Evolutionary conservation across 1,284 basidiomycete species (phyloP).

Genomic region (Puccinia triticina): DNA sequence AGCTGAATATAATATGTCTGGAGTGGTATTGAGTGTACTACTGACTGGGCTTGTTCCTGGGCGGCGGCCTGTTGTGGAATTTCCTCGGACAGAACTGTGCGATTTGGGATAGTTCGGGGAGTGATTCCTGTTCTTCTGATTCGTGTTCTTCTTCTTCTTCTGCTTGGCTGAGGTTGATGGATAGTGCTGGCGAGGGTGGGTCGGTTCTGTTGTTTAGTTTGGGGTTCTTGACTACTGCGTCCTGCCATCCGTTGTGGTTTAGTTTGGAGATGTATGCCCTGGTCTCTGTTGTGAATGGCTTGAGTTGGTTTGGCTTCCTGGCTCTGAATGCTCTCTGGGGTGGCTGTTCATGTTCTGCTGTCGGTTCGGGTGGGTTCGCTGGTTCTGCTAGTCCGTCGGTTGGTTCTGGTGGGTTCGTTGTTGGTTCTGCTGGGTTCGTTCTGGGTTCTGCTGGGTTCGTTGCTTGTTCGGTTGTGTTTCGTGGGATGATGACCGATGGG

Average conservation of each 20-base stretch:
- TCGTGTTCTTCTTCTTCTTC: not conserved
- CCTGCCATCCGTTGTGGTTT: conserved; percentile 61
- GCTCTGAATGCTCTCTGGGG: conserved; percentile 54
- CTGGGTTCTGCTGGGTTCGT: not conserved
- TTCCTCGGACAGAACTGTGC: not conserved
- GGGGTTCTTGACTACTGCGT: conserved; percentile 58
- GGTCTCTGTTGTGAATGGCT: conserved; percentile 61
- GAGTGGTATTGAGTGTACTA: too few species aligned
- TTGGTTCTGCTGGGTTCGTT: not conserved
- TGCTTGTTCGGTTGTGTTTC: not conserved
- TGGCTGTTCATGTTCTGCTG: conserved; percentile 40
- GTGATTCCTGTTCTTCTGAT: not conserved
- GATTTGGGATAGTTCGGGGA: not conserved
- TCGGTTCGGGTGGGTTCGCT: not conserved
- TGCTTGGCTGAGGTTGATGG: not conserved
- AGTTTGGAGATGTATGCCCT: conserved; percentile 59
- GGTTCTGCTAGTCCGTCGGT: not conserved
- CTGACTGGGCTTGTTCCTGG: not conserved
- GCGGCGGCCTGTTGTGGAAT: not conserved
- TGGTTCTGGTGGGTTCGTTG: not conserved
- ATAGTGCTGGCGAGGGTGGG: not conserved
- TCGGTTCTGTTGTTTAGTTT: not conserved
- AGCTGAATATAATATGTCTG: too few species aligned
- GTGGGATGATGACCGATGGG: not conserved
- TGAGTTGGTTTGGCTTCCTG: conserved; percentile 60